Evolutionary conservation across 352 stramenopile genomes (phyloP), one percentile per base, ranked within the genome.

Genomic region (Globisporangium paroecandrum): DNA sequence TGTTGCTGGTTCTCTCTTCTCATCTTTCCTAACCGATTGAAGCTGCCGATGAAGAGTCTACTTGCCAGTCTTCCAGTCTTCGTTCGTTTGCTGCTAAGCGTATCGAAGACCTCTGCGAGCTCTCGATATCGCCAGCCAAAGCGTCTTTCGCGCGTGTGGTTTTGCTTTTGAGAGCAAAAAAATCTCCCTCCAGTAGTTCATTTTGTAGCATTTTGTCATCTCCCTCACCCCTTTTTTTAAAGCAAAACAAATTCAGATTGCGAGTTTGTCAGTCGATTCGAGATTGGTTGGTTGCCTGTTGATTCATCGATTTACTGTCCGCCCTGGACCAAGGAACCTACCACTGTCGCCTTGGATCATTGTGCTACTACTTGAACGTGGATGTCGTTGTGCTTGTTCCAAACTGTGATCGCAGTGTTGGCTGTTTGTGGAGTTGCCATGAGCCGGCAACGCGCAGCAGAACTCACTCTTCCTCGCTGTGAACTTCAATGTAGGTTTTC

Each of bases 171-270:
- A n/a, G 6, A 20, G 15, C 15, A 20, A 49, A 49, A 47, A n/a
- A 49, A 49, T 49, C 41, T 49, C 15, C 41, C 38, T 46, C 15
- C 4, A 49, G 41, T 49, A 49, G 15, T 49, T 49, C 41, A 49
- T 49, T 49, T 49, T 49, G 41, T 49, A 49, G 41, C 41, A 49
- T 49, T 49, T 49, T 49, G 41, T 49, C 41, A 49, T n/a, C 41
- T 15, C 54, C 34, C 32, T 10, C 29, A 32, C 24, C 24, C 13
- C 29, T 2, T 41, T 59, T 59, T 59, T 25, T 25, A 27, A 55
- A 55, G 47, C 47, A 55, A 25, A 24, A 55, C 13, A 55, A 55
- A 49, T 49, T 49, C 41, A 49, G 41, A 49, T 49, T 49, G 15
- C 41, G 41, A 49, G 41, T 49, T 49, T 46, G 38, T 20, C 38